A percentile compares a stretch with the other conserved stretches of the same genome.
Conservation (phyloP, 352 stramenopile species). For the Phytophthora citrophthora region DNA sequence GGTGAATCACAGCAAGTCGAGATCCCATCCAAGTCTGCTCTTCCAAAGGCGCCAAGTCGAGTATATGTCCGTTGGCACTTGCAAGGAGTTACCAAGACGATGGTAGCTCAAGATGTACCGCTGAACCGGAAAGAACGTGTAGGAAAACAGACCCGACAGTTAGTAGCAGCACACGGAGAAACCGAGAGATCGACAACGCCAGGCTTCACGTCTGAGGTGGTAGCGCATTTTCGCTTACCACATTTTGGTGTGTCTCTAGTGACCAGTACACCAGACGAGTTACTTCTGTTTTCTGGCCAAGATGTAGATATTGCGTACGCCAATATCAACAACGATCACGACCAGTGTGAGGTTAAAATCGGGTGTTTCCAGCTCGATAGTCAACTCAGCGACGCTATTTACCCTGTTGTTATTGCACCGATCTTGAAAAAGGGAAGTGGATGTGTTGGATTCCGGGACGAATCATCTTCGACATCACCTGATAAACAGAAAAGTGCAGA, state of each 20-base stretch:
- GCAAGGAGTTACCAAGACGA: slow-evolving; percentile 82
- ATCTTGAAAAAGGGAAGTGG: slow-evolving; percentile 50
- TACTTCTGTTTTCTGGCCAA: slow-evolving; percentile 76
- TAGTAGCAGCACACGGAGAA: slow-evolving; percentile 35
- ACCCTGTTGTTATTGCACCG: slow-evolving; percentile 84
- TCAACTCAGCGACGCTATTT: slow-evolving; percentile 73
- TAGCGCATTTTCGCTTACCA: slow-evolving; percentile 65
- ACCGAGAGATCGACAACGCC: slow-evolving; percentile 18
- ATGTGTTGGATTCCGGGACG: slow-evolving; percentile 30
- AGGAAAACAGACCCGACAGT: slow-evolving; percentile 65
- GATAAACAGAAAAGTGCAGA: slow-evolving; percentile 39
- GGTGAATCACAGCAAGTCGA: slow-evolving; percentile 71
- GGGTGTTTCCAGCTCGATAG: slow-evolving; percentile 87
- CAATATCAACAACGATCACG: slow-evolving; percentile 73
- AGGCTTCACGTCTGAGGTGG: slow-evolving; percentile 56
- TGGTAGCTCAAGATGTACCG: slow-evolving; percentile 75
- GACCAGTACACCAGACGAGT: slow-evolving; percentile 73
- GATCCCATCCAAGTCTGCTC: slow-evolving; percentile 44
- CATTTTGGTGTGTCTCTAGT: slow-evolving; percentile 76
- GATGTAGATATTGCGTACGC: slow-evolving; percentile 72
- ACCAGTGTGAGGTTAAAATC: slow-evolving; percentile 86
- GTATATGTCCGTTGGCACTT: slow-evolving; percentile 87
- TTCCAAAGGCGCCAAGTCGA: slow-evolving; percentile 33
- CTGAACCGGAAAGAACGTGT: slow-evolving; percentile 44
- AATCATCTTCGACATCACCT: slow-evolving; percentile 5